Percentiles rank a stretch among this genome's conserved stretches.
Conservation (phyloP, 805 yeast genomes). For the Myxozyma nipponensis region DNA sequence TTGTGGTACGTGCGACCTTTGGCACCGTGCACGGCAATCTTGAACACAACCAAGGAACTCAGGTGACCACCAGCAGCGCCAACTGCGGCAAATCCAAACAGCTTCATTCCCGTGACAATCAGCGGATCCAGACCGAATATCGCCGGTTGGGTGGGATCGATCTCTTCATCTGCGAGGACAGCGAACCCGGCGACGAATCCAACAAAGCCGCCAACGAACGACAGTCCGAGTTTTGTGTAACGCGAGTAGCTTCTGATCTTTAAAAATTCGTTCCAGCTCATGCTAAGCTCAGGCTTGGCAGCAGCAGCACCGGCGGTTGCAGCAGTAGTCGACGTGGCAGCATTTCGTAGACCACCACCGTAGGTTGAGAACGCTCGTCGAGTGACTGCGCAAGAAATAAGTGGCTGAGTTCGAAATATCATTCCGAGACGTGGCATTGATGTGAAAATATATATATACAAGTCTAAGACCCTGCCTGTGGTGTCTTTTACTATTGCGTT, state of each 20-base stretch:
- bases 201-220: constrained; percentile 60
- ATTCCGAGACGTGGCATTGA: no score
- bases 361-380: not conserved
- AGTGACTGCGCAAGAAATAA: no score
- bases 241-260: constrained; percentile 71
- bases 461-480: no score
- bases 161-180: constrained; percentile 71
- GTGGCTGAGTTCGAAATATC: no score
- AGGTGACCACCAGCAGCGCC: constrained; percentile 79
- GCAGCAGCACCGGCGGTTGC: no score
- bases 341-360: not conserved
- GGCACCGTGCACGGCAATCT: constrained; percentile 23
- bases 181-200: constrained; percentile 71
- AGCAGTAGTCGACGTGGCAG: not conserved
- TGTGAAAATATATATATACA: no score
- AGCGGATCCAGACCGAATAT: constrained; percentile 88
- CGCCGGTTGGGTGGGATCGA: constrained; percentile 74
- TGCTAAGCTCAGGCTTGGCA: not conserved
- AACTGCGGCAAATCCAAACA: constrained; percentile 67
- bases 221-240: constrained; percentile 60
- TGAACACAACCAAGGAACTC: constrained; percentile 46
- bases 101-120: constrained; percentile 70
- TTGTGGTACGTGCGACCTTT: constrained; percentile 6
- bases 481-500: no score
- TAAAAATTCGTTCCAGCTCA: constrained; percentile 76